A percentile compares a stretch with the other conserved stretches of the same genome.
Conservation (phyloP, 2,329 filamentous ascomycete genomes). For the Clonostachys rosea region DNA sequence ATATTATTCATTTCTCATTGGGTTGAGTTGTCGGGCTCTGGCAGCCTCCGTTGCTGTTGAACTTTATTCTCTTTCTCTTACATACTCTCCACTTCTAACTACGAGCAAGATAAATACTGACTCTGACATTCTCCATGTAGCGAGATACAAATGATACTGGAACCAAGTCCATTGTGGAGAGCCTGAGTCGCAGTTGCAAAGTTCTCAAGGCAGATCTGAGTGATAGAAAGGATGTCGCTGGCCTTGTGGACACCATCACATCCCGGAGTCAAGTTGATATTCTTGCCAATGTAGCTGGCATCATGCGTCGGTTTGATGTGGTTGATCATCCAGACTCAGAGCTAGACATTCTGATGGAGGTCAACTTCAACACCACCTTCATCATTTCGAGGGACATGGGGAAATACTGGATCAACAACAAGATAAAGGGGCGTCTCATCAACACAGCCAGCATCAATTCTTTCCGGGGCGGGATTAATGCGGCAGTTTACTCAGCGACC, state of each 20-base stretch:
- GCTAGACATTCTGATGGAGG: background rate
- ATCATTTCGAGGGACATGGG: background rate
- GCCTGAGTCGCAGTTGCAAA: constrained; percentile 50
- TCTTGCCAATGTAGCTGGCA: background rate
- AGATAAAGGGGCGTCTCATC: background rate
- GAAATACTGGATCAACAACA: background rate
- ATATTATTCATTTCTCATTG: no score
- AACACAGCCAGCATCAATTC: background rate
- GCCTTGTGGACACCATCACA: no score
- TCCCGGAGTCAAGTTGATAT: background rate
- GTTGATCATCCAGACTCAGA: no score
- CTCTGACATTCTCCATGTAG: constrained; percentile 13
- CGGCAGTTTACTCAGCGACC: background rate
- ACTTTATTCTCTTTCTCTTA: no score
- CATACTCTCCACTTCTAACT: no score
- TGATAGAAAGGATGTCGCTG: no score
- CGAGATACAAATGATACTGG: constrained; percentile 32
- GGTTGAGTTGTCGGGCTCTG: no score
- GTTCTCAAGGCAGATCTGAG: no score
- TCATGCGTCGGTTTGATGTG: background rate
- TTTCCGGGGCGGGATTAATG: background rate
- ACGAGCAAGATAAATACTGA: no score
- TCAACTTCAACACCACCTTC: background rate
- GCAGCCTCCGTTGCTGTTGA: no score
- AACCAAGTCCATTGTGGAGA: constrained; percentile 59